Conservation (phyloP, 352 stramenopile species). For the Thalassiosira allenii region DNA sequence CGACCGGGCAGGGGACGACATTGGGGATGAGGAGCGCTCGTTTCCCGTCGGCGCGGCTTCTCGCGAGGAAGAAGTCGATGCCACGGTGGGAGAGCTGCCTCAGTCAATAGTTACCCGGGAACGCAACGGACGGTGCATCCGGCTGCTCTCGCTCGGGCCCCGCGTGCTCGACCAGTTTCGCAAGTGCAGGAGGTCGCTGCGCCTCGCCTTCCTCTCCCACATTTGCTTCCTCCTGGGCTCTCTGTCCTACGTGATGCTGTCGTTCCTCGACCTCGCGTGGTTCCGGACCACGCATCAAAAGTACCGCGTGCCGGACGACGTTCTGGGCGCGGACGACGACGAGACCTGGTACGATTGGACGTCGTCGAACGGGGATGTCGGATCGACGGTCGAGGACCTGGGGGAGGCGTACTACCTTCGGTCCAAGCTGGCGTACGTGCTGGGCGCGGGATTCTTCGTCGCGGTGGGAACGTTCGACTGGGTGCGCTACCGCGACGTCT, state of each 20-base stretch:
- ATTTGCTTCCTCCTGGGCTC: slow-evolving; percentile 19
- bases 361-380: not conserved
- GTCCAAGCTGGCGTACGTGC: not conserved
- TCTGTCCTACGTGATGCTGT: not conserved
- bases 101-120: too few species aligned
- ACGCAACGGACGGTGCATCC: too few species aligned
- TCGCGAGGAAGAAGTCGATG: too few species aligned
- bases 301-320: not conserved
- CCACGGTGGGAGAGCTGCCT: too few species aligned
- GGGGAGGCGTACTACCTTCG: not conserved
- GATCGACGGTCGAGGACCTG: not conserved
- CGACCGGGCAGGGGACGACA: too few species aligned
- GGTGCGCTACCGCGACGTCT: not conserved
- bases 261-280: not conserved
- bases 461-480: slow-evolving; percentile 5
- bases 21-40: too few species aligned
- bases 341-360: not conserved
- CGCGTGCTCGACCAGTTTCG: too few species aligned
- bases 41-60: too few species aligned
- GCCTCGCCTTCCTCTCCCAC: too few species aligned
- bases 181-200: too few species aligned
- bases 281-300: too few species aligned
- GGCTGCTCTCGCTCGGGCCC: too few species aligned
- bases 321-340: slow-evolving; percentile 11
- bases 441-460: not conserved